A percentile compares a stretch with the other conserved stretches of the same genome.
phyloP scores from a whole-genome alignment of 345 rosid genomes.

The Syzygium oleosum region DNA sequence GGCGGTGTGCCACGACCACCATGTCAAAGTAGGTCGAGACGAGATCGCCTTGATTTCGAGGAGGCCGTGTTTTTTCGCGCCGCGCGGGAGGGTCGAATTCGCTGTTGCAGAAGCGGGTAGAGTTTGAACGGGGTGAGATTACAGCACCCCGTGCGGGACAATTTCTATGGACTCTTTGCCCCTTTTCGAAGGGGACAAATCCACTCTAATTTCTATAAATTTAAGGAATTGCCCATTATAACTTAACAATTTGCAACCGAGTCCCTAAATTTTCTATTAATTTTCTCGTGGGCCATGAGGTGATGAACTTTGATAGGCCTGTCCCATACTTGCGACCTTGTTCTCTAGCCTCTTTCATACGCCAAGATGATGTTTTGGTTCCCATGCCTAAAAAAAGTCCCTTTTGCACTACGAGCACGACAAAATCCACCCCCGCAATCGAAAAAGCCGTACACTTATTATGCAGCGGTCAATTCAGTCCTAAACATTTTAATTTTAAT shows the following conservation, averaged over 20 bases:
- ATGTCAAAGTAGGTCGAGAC: too few species aligned
- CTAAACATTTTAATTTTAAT: too few species aligned
- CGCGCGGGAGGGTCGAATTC: too few species aligned
- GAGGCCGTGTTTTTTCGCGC: too few species aligned
- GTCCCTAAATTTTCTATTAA: not conserved
- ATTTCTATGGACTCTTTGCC: not conserved
- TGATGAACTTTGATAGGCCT: not conserved
- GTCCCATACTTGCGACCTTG: not conserved
- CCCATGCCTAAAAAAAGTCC: not conserved
- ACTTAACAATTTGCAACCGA: not conserved
- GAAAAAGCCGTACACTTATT: rapidly evolving
- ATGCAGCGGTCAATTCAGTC: not conserved
- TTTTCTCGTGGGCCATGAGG: not conserved
- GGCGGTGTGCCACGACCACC: too few species aligned
- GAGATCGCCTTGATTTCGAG: too few species aligned
- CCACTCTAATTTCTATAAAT: not conserved
- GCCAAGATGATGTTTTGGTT: not conserved
- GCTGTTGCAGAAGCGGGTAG: not conserved
- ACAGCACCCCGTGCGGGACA: not conserved
- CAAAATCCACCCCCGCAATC: not conserved
- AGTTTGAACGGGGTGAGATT: not conserved
- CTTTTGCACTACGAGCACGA: not conserved
- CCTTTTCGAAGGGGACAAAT: not conserved
- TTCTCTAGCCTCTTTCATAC: not conserved
- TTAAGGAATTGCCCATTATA: not conserved